Conservation (phyloP, 2,329 filamentous ascomycete genomes). For the Talaromyces piceae region DNA sequence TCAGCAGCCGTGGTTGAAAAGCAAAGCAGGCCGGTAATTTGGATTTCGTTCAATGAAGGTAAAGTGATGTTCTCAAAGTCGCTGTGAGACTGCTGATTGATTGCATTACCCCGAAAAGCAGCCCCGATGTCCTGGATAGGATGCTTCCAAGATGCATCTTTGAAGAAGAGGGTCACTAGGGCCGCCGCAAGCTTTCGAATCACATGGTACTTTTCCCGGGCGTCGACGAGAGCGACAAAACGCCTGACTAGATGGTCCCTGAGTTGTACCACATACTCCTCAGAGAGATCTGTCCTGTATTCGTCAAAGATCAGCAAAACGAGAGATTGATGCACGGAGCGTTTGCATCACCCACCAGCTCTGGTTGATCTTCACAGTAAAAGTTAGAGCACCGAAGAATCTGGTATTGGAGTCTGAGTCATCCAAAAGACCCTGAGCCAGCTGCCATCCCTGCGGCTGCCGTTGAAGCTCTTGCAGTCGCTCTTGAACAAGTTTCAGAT, state of each 20-base stretch:
- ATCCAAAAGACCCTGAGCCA: conserved; percentile 68
- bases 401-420: conserved; percentile 66
- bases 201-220: conserved; percentile 32
- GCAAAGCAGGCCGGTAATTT: conserved; percentile 29
- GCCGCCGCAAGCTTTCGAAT: conserved; percentile 42
- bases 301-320: neutral
- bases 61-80: conserved; percentile 26
- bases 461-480: conserved; percentile 72
- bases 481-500: conserved; percentile 55
- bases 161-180: conserved; percentile 38
- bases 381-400: conserved; percentile 88
- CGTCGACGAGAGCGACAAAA: conserved; percentile 35
- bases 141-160: conserved; percentile 32
- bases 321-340: conserved; percentile 12
- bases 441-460: conserved; percentile 73
- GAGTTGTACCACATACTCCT: conserved; percentile 26
- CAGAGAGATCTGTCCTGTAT: conserved; percentile 30
- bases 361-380: conserved; percentile 91
- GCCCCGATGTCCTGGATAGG: conserved; percentile 30
- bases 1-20: conserved; percentile 36
- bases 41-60: conserved; percentile 29
- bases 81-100: conserved; percentile 23
- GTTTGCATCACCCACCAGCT: conserved; percentile 54
- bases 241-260: conserved; percentile 35
- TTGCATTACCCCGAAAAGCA: conserved; percentile 31